Conservation (phyloP, 305 asterid genomes). For the Nicotiana rustica region DNA sequence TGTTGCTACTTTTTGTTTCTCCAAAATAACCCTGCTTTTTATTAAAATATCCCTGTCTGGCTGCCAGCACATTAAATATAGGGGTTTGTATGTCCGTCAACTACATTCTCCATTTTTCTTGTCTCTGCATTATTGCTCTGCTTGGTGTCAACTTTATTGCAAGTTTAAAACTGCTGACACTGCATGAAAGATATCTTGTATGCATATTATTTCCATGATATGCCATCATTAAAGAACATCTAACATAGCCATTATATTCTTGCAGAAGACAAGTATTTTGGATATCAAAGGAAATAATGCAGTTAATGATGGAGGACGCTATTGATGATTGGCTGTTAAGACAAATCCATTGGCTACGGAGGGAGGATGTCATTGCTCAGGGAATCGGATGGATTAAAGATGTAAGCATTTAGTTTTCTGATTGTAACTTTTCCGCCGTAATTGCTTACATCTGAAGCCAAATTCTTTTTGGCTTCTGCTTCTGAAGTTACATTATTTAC, state of each 20-base stretch:
- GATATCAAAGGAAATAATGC: constrained; percentile 98
- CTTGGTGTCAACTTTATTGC: not conserved
- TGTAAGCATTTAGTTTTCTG: constrained; percentile 59
- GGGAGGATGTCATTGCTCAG: constrained; percentile 79
- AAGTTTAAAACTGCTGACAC: not conserved
- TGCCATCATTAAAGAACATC: not conserved
- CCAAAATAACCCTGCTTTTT: no score
- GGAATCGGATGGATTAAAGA: constrained; percentile 91
- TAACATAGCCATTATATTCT: constrained; percentile 28
- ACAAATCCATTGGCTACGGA: constrained; percentile 91
- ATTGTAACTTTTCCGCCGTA: constrained; percentile 28
- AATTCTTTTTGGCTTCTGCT: constrained; percentile 30
- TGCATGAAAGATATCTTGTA: not conserved
- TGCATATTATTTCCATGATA: not conserved
- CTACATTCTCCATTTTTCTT: no score
- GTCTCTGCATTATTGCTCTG: not conserved
- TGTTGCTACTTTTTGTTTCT: no score
- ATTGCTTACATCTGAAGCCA: constrained; percentile 5
- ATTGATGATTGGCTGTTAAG: constrained; percentile 97
- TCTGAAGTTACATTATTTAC: constrained; percentile 16
- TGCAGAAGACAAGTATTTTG: constrained; percentile 97
- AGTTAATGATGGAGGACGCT: constrained; percentile 98
- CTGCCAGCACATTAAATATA: no score
- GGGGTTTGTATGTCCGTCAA: no score
- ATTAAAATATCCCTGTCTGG: no score